Base-by-base conservation (phyloP, 352 stramenopile genomes). In the Phytophthora chlamydospora region DNA sequence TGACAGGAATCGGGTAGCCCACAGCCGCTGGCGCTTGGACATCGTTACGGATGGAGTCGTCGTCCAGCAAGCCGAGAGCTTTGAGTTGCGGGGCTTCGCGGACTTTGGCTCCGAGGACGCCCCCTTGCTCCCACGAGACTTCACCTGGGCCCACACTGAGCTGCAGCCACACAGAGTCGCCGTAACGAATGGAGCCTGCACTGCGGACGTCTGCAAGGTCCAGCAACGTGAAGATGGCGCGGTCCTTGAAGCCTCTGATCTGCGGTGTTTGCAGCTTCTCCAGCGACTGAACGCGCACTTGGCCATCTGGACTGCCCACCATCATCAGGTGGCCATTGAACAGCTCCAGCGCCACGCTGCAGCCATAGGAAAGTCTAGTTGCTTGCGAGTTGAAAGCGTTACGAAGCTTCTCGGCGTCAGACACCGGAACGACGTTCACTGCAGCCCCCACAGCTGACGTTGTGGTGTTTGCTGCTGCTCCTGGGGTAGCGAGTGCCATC, bases 271-370 rank as follows among this genome's bases (percentile, higher is more conserved):
- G 78, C 46, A 90, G 58, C 14, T 74, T 78, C 60, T 90, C 81
- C 13, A 93, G 71, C 45, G 80, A 72, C 41, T 86, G 75, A 3
- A 93, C 75, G 11, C 76, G 74, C 19, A 88, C 78, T n/a, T 73
- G 70, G 19, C 81, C 80, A 41, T 91, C 83, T 1, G 81, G 79
- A 38, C 73, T 80, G 17, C 66, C 67, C 13, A 91, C 76, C 75
- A 87, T 88, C 73, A 91, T 77, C 27, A 91, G 39, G n/a, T 91
- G 66, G 2, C 81, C 81, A 53, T 91, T 91, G 68, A 89, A 91
- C 35, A 89, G 62, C 69, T 91, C 79, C 6, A 91, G 56, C 7
- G 81, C 81, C 34, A 91, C 74, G 40, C 78, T 89, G 41, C 77
- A 91, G 43, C 81, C 81, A 35, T 84, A 91, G 12, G 84, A 91